A percentile compares a stretch with the other conserved stretches of the same genome.
Conservation (phyloP, 2,329 filamentous ascomycete genomes). For the Clonostachys chloroleuca region DNA sequence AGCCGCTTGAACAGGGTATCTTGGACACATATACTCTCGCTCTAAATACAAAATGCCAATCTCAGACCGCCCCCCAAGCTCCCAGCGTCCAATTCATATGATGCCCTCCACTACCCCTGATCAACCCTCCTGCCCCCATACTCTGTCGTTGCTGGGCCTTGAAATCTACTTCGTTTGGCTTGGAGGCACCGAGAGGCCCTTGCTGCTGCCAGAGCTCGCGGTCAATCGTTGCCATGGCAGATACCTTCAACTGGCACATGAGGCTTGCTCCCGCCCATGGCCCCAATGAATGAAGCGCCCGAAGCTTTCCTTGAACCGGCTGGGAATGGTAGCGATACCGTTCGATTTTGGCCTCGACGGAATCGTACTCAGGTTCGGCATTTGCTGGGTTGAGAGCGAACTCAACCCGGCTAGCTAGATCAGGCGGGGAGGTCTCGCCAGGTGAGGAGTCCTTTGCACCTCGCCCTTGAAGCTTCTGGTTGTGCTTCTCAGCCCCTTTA, state of each 20-base stretch:
- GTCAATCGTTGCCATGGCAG: conserved; percentile 66
- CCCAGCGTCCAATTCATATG: conserved; percentile 58
- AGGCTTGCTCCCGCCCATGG: conserved; percentile 73
- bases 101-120: conserved; percentile 24
- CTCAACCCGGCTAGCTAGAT: conserved; percentile 6
- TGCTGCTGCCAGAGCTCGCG: conserved; percentile 67
- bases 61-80: conserved; percentile 50
- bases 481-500: conserved; percentile 51
- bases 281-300: conserved; percentile 66
- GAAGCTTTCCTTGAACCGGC: conserved; percentile 52
- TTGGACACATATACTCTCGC: background rate
- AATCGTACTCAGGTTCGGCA: conserved; percentile 11
- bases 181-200: conserved; percentile 58
- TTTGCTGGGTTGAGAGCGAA: conserved; percentile 8
- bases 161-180: conserved; percentile 53
- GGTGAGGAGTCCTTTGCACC: conserved; percentile 7
- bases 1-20: background rate
- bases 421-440: background rate
- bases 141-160: conserved; percentile 60
- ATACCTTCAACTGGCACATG: conserved; percentile 62
- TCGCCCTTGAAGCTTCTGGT: conserved; percentile 32
- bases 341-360: conserved; percentile 27
- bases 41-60: background rate
- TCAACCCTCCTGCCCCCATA: conserved; percentile 51
- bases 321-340: conserved; percentile 26